A percentile compares a stretch with the other conserved stretches of the same genome.
Evolutionary conservation across 805 yeast species (phyloP).

Genomic region (Starmerella bacillaris): DNA sequence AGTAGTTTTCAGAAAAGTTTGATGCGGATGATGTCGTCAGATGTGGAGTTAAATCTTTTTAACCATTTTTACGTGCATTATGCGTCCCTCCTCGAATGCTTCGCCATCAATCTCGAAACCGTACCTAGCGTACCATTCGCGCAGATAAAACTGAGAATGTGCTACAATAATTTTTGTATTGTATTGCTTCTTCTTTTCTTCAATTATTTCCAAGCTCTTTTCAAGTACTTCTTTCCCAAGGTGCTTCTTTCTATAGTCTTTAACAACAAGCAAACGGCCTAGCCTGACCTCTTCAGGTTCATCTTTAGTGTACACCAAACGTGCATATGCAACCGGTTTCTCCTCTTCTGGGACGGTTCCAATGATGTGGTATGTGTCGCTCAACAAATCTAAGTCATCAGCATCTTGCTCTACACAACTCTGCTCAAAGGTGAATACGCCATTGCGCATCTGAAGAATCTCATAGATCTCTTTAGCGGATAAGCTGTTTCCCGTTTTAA

Average conservation of each 20-base stretch:
- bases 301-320: constrained; percentile 7
- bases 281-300: constrained; percentile 4
- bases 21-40: too few species aligned
- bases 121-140: constrained; percentile 11
- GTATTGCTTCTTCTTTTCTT: constrained; percentile 1
- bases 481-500: constrained; percentile 8
- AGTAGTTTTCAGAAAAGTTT: too few species aligned
- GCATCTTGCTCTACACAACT: constrained; percentile 14
- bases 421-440: constrained; percentile 17
- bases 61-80: constrained; percentile 14
- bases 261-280: constrained; percentile 15
- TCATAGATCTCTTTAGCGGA: constrained; percentile 9
- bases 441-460: constrained; percentile 11
- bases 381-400: constrained; percentile 15
- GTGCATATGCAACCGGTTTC: constrained; percentile 5
- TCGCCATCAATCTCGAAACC: constrained; percentile 13
- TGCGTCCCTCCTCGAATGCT: constrained; percentile 15
- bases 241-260: constrained; percentile 8
- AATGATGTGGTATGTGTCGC: constrained; percentile 7
- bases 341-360: constrained; percentile 6
- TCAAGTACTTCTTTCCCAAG: constrained; percentile 11
- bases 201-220: constrained; percentile 3
- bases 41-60: background rate
- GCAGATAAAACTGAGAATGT: constrained; percentile 15
- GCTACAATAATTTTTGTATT: constrained; percentile 4